Evolutionary conservation across 2,329 filamentous ascomycete species (phyloP).

Genomic region (Aureobasidium namibiae): DNA sequence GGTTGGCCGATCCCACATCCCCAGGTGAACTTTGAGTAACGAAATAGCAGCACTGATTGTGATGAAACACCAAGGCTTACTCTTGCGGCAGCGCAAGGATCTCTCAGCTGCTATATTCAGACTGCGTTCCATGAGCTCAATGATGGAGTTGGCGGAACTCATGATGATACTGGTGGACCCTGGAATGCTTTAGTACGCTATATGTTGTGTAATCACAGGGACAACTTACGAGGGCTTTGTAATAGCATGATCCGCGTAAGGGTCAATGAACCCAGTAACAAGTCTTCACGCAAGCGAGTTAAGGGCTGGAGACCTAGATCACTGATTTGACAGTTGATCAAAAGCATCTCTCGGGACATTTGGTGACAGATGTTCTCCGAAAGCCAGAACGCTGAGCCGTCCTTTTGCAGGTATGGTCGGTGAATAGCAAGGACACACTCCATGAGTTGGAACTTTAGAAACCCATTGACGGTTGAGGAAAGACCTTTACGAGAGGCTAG

Average conservation of each 20-base stretch:
- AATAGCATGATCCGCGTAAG: neutral
- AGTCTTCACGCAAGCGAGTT: neutral
- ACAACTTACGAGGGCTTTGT: neutral
- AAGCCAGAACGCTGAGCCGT: neutral
- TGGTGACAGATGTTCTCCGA: neutral
- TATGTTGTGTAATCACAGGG: neutral
- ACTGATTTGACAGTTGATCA: neutral
- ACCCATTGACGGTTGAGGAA: neutral
- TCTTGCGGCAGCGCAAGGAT: neutral
- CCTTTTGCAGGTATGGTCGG: neutral
- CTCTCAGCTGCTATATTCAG: neutral
- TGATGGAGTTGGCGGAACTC: neutral
- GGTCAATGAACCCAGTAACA: neutral
- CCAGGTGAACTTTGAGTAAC: neutral
- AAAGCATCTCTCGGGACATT: neutral
- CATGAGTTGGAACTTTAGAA: neutral
- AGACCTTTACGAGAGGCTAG: neutral
- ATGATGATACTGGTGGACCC: neutral
- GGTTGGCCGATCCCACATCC: neutral
- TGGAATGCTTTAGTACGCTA: neutral
- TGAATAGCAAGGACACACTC: neutral
- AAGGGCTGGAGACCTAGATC: neutral
- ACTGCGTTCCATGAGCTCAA: neutral
- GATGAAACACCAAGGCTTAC: neutral
- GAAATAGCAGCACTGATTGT: neutral